Percentiles rank a stretch among this genome's conserved stretches.
Evolutionary conservation across 2,329 filamentous ascomycete genomes (phyloP).

Genomic region (Cladosporium halotolerans): DNA sequence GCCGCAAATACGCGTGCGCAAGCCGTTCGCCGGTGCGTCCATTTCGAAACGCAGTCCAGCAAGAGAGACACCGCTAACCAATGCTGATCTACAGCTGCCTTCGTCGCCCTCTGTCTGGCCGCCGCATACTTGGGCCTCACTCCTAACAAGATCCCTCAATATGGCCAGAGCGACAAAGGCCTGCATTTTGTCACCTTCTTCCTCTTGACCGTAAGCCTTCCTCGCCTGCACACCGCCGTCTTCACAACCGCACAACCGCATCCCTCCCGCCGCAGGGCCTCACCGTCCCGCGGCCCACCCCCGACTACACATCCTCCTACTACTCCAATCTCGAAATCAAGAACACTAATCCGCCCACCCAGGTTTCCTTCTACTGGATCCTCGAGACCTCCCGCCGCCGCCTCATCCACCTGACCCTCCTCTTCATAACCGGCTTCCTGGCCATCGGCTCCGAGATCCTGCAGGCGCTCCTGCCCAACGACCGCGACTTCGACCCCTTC

Average conservation of each 20-base stretch:
- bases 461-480: slow-evolving; percentile 62
- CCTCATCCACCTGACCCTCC: slow-evolving; percentile 72
- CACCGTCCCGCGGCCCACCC: not conserved
- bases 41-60: not conserved
- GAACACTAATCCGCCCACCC: slow-evolving; percentile 10
- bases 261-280: not conserved
- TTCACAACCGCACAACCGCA: not conserved
- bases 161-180: slow-evolving; percentile 75
- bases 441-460: slow-evolving; percentile 70
- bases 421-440: slow-evolving; percentile 68
- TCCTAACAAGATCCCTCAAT: slow-evolving; percentile 46
- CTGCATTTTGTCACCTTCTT: slow-evolving; percentile 88
- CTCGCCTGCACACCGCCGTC: slow-evolving; percentile 6
- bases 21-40: slow-evolving; percentile 74
- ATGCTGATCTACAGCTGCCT: slow-evolving; percentile 32
- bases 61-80: not conserved
- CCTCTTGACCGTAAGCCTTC: slow-evolving; percentile 59
- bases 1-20: slow-evolving; percentile 68
- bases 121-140: slow-evolving; percentile 73
- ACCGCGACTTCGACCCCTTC: slow-evolving; percentile 62
- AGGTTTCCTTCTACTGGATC: slow-evolving; percentile 82
- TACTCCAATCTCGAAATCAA: slow-evolving; percentile 10
- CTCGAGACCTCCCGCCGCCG: slow-evolving; percentile 84
- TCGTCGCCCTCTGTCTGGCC: slow-evolving; percentile 60
- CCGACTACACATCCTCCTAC: not conserved